phyloP scores from a whole-genome alignment of 495 filamentous ascomycete species.

The Astrothelium macrocarpum region DNA sequence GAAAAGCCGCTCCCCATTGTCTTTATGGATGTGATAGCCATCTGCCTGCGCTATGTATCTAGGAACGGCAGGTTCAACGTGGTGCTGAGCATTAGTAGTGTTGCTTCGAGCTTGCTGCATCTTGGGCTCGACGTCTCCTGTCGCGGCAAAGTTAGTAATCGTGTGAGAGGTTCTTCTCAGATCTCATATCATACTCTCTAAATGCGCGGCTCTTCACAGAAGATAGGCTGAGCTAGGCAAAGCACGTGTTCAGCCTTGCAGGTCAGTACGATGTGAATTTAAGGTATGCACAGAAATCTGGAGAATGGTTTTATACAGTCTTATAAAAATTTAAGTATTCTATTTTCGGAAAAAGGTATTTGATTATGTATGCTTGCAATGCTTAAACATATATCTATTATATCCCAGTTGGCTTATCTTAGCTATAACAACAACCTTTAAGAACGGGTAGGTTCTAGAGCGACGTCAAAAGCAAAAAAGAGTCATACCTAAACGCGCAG shows the following conservation, averaged over 20 bases:
- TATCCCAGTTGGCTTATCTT: too few species aligned
- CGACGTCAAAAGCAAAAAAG: too few species aligned
- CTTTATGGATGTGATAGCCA: conserved; percentile 4
- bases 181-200: neutral
- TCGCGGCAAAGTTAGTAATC: neutral
- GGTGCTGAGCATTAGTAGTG: neutral
- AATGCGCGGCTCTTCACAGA: neutral
- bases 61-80: conserved; percentile 1
- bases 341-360: too few species aligned
- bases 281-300: neutral
- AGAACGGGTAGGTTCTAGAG: too few species aligned
- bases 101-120: neutral
- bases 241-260: neutral
- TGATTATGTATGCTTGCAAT: too few species aligned
- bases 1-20: conserved; percentile 1
- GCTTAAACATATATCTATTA: too few species aligned
- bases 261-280: neutral
- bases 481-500: too few species aligned
- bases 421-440: too few species aligned
- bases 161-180: neutral
- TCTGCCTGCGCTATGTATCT: neutral
- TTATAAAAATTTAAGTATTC: too few species aligned
- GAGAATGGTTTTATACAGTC: too few species aligned
- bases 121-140: neutral
- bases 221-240: neutral